Base-by-base conservation (phyloP, 1,284 basidiomycete species). In the Crucibulum cyathiforme region DNA sequence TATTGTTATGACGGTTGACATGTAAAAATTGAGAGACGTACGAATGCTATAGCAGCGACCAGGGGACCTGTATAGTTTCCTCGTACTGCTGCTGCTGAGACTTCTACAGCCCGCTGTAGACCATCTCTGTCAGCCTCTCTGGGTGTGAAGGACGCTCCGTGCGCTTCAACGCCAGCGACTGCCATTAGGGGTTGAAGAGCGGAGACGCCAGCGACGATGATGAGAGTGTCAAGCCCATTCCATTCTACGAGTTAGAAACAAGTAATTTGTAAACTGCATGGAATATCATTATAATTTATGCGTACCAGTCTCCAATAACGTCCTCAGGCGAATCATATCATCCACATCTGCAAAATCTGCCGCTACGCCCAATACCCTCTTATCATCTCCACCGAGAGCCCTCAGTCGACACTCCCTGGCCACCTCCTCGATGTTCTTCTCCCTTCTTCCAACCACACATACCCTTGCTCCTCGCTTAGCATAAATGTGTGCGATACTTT, bases 171-270 rank as follows among this genome's bases (percentile, higher is more conserved):
- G 0, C 89, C 89, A 9, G 93, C 90, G 5, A 94, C 78, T 13
- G 88, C 85, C 68, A 96, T 82, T 15, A 98, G 76, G 0, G 95
- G 92, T 50, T 86, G 86, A 2, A 95, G 82, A 2, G 94, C 90
- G 1, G 93, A 94, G 0, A 96, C 92, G 6, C 96, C 96, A 7
- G 95, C 95, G 56, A 88, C 85, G 56, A 98, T 87, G 49, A 95
- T 80, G 5, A 97, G 71, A 0, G 95, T 98, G 71, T 98, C 95
- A 3, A 97, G 24, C 24, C 24, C 24, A 24, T 24, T 24, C 24
- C 24, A 24, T 24, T 24, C 24, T 24, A 24, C 24, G 24, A 24
- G 24, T 24, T 4, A 24, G 24, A 24, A 24, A 24, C 24, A 24
- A 24, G 24, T 24, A 24, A 24, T 24, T 24, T 2, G 24, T 24